Evolutionary conservation across 805 yeast species (phyloP).

Genomic region (Isabelozyma rhagii): DNA sequence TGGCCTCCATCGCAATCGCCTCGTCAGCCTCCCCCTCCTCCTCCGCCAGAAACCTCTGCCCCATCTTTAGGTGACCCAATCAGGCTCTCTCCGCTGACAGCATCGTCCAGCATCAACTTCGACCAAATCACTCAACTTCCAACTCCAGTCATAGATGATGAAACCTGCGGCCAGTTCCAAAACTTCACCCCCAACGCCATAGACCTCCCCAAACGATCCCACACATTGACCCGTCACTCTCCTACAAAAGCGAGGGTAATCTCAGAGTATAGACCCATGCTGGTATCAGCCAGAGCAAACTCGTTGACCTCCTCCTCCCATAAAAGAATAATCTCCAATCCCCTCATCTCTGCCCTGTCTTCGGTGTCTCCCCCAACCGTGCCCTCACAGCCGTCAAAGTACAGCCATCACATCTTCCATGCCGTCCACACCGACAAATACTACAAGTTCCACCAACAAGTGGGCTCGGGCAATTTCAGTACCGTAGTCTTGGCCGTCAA

Average conservation of each 20-base stretch:
- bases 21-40: not conserved
- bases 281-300: slow-evolving; percentile 14
- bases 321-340: slow-evolving; percentile 22
- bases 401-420: slow-evolving; percentile 5
- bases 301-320: slow-evolving; percentile 6
- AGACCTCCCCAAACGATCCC: not conserved
- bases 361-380: slow-evolving; percentile 5
- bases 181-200: slow-evolving; percentile 2
- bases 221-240: not conserved
- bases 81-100: not conserved
- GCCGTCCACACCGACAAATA: slow-evolving; percentile 1
- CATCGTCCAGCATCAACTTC: slow-evolving; percentile 10
- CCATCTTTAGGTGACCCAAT: not conserved
- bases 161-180: not conserved
- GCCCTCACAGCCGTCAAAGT: slow-evolving; percentile 1
- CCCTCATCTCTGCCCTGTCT: slow-evolving; percentile 7
- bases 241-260: slow-evolving; percentile 18
- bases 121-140: slow-evolving; percentile 43
- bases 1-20: not conserved
- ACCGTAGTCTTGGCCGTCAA: slow-evolving; percentile 51
- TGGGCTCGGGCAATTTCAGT: slow-evolving; percentile 72
- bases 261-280: slow-evolving; percentile 35
- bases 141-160: slow-evolving; percentile 34
- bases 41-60: not conserved
- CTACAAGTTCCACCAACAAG: slow-evolving; percentile 17